These are phyloP conservation scores for Blepharisma stoltei DNA, from an alignment of 73 alveolate species.

Conservation along the genomic window DNA sequence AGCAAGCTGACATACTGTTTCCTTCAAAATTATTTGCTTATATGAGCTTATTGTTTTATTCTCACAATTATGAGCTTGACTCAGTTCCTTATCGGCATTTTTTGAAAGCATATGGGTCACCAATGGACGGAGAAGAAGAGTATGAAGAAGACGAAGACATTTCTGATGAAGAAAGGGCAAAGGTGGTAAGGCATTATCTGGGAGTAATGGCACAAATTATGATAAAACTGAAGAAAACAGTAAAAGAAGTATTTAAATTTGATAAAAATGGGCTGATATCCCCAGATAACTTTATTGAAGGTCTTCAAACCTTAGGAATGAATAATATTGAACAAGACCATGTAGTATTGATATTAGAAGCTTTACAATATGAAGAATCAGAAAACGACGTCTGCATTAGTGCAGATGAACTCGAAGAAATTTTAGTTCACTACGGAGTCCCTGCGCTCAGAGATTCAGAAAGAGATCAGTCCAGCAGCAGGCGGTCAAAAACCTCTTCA, in stretches of 20 bases:
- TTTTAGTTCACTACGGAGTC: slow-evolving; percentile 37
- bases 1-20: background rate
- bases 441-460: slow-evolving; percentile 31
- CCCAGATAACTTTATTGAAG: slow-evolving; percentile 12
- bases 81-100: slow-evolving; percentile 27
- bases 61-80: background rate
- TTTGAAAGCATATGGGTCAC: slow-evolving; percentile 28
- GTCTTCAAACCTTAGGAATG: background rate
- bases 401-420: slow-evolving; percentile 46
- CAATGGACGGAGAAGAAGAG: slow-evolving; percentile 1
- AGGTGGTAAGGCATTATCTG: slow-evolving; percentile 17
- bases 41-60: slow-evolving; percentile 23
- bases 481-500: slow-evolving; percentile 30
- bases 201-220: background rate
- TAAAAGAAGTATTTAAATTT: background rate
- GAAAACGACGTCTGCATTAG: slow-evolving; percentile 46
- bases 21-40: background rate
- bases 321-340: slow-evolving; percentile 16
- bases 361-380: slow-evolving; percentile 41
- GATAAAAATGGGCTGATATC: background rate
- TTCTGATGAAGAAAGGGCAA: slow-evolving; percentile 24
- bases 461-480: slow-evolving; percentile 36
- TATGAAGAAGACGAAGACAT: slow-evolving; percentile 22
- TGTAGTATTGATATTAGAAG: slow-evolving; percentile 28
- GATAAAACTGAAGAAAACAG: background rate